phyloP scores from a whole-genome alignment of 2,329 filamentous ascomycete species.

The Tetracladium maxilliforme region DNA sequence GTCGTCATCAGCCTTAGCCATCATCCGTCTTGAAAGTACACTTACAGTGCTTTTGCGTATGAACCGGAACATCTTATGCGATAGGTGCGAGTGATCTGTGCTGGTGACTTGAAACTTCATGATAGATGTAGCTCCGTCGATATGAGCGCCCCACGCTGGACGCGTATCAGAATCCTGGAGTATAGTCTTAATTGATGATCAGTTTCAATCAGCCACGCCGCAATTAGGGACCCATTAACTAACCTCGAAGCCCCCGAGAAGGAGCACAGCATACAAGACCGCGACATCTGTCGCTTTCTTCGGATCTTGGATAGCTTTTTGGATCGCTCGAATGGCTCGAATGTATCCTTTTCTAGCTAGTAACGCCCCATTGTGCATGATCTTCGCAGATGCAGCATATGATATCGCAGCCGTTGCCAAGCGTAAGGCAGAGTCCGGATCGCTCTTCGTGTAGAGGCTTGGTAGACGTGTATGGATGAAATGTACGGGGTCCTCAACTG shows the following conservation, averaged over 20 bases:
- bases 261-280: conserved; percentile 6
- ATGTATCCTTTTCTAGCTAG: conserved; percentile 4
- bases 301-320: conserved; percentile 4
- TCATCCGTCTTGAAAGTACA: conserved; percentile 1
- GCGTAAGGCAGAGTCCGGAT: conserved; percentile 3
- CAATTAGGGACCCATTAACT: conserved; percentile 1
- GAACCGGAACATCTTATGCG: conserved; percentile 7
- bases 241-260: conserved; percentile 7
- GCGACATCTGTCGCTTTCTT: conserved; percentile 5
- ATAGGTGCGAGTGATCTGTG: conserved; percentile 2
- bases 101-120: conserved; percentile 4
- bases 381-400: conserved; percentile 4
- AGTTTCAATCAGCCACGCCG: background rate
- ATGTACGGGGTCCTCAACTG: conserved; percentile 4
- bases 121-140: conserved; percentile 5
- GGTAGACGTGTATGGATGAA: conserved; percentile 6
- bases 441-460: conserved; percentile 2
- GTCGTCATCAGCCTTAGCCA: conserved; percentile 1
- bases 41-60: conserved; percentile 6
- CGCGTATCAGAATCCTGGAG: conserved; percentile 4
- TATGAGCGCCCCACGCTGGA: conserved; percentile 5
- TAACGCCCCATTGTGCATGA: conserved; percentile 1
- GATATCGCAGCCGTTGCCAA: conserved; percentile 5
- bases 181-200: conserved; percentile 4
- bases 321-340: conserved; percentile 3